phyloP scores from a whole-genome alignment of 305 asterid genomes.

The Fraxinus nigra region DNA sequence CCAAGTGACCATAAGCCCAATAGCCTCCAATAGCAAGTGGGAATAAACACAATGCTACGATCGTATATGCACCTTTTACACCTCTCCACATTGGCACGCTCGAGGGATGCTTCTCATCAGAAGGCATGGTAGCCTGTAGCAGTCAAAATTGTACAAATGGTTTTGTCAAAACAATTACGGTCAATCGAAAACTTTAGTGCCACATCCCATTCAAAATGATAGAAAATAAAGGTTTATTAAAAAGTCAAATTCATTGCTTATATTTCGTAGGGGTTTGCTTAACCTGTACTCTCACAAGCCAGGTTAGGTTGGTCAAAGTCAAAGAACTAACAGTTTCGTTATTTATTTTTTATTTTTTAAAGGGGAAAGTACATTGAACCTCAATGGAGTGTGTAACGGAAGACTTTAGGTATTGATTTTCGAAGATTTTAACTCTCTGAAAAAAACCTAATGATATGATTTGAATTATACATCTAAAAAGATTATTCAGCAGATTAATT shows the following conservation, averaged over 20 bases:
- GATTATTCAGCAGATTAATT: not conserved
- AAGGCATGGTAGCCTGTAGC: constrained; percentile 91
- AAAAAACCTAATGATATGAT: not conserved
- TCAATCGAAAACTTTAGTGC: not conserved
- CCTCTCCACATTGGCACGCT: constrained; percentile 93
- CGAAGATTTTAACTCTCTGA: not conserved
- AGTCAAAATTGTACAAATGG: not conserved
- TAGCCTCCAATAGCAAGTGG: constrained; percentile 80
- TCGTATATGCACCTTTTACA: constrained; percentile 54
- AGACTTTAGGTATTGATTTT: not conserved
- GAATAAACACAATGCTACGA: constrained; percentile 72
- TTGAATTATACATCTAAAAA: not conserved
- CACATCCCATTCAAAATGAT: not conserved
- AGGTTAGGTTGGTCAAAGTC: not conserved
- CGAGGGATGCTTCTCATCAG: constrained; percentile 86
- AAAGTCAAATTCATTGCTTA: not conserved
- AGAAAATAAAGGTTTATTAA: not conserved
- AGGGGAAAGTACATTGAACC: not conserved
- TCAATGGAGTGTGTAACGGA: not conserved
- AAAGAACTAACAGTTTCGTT: not conserved
- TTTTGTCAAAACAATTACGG: not conserved
- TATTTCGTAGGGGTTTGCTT: not conserved
- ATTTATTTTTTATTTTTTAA: not conserved
- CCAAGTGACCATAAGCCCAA: constrained; percentile 86
- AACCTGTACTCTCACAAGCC: not conserved